Evolutionary conservation across 192 early-diverging fungal genomes (phyloP), one percentile per base, ranked within the genome.

Genomic region (Coemansia sp.): DNA sequence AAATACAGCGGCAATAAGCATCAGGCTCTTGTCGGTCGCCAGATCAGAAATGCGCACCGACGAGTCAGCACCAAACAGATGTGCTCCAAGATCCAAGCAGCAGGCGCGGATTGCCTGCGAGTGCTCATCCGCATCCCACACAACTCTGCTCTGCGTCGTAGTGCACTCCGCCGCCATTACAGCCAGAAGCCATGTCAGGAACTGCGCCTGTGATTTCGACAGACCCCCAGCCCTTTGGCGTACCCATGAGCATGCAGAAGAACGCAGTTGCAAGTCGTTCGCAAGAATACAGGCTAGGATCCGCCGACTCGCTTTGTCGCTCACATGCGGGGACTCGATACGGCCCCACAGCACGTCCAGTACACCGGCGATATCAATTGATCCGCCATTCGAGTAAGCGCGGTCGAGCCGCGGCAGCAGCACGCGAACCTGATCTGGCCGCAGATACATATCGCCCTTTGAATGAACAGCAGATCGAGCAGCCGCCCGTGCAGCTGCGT

Each of bases 231-330:
- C 25, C 3, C 12, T 23, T 23, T 24, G 25, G 4, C 11, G 51
- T 8, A 42, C 58, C 73, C 73, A 77, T 38, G 28, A 22, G 46
- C 63, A 62, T 2, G 64, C 60, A 0, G 6, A 18, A 1, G n/a
- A 21, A 10, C 65, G 64, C n/a, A 77, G 38, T 28, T 25, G 29
- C 10, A 23, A 47, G 44, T 71, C 61, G 47, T 35, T 42, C 11
- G 38, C 22, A 6, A 77, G 25, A 3, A 77, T 49, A n/a, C 64
- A 51, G 16, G 54, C 63, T 6, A 77, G 52, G 5, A 77, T 21
- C 28, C 10, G 54, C 44, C 60, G 57, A n/a, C 27, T 52, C 22
- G 32, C 51, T 2, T 23, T 14, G 25, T 54, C 56, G 10, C 2
- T 25, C 2, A n/a, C 50, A 1, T 47, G 53, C n/a, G 30, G 27